A percentile compares a stretch with the other conserved stretches of the same genome.
These are phyloP conservation scores for Lenwebbia sp. DNA, from an alignment of 345 rosid genomes.

Conservation along the genomic window DNA sequence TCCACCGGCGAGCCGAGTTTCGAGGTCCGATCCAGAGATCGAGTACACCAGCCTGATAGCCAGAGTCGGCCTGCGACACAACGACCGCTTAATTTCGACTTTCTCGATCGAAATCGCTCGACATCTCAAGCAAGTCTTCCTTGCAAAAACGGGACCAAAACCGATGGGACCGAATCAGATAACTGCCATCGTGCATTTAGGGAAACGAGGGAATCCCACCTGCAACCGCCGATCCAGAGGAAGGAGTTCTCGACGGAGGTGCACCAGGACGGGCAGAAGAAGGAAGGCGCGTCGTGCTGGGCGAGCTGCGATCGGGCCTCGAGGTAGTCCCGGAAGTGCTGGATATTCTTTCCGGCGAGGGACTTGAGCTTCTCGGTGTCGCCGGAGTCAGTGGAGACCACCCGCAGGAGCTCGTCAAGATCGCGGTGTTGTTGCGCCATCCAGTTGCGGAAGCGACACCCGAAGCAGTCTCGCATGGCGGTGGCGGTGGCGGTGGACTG, in stretches of 20 bases:
- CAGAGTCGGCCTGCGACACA: not conserved
- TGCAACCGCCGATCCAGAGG: constrained; percentile 8
- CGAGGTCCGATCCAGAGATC: not conserved
- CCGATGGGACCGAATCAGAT: not conserved
- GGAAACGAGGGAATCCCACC: not conserved
- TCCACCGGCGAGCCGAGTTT: not conserved
- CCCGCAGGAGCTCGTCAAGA: constrained; percentile 2
- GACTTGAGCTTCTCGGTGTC: not conserved
- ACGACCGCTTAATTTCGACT: not conserved
- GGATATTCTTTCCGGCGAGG: constrained; percentile 1
- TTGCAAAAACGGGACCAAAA: not conserved
- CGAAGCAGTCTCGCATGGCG: not conserved
- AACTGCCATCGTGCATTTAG: not conserved
- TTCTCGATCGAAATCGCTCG: not conserved
- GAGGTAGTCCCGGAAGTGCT: constrained; percentile 1
- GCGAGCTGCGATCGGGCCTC: not conserved
- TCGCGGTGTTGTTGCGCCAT: not conserved
- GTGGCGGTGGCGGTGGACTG: not conserved
- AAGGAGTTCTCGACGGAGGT: constrained; percentile 5
- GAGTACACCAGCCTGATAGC: constrained; percentile 1
- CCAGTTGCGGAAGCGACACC: constrained; percentile 1
- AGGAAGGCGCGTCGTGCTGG: not conserved
- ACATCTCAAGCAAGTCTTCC: not conserved
- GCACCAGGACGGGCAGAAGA: constrained; percentile 3
- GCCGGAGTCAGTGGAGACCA: not conserved